These are phyloP conservation scores for Cinchona pubescens DNA, from an alignment of 257 asterid species.

Conservation along the genomic window DNA sequence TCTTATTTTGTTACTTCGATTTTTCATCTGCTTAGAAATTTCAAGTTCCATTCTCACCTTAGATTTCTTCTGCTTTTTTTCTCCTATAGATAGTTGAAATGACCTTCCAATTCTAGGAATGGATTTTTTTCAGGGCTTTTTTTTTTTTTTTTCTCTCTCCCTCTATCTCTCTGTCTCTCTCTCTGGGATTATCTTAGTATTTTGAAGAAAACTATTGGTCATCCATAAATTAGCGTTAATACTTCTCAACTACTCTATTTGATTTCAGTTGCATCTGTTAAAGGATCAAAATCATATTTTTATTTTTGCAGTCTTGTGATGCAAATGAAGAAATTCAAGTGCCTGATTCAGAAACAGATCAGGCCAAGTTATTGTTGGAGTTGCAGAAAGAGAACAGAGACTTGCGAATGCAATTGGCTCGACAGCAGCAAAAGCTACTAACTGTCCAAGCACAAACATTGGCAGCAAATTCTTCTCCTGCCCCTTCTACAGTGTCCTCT, in stretches of 20 bases:
- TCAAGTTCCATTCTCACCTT: neutral
- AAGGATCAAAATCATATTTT: neutral
- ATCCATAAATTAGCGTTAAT: neutral
- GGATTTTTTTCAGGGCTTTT: neutral
- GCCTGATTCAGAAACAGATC: conserved; percentile 52
- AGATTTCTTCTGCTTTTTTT: neutral
- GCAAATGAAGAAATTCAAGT: conserved; percentile 49
- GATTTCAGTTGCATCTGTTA: neutral
- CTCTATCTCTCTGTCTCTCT: too few relatives aligned
- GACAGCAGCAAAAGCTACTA: conserved; percentile 51
- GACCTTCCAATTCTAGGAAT: neutral
- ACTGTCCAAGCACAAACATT: conserved; percentile 52
- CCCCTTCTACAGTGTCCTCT: conserved; percentile 41
- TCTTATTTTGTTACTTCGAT: neutral
- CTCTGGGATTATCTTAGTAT: neutral
- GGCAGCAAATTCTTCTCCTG: conserved; percentile 51
- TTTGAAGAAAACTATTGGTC: neutral
- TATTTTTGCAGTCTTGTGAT: conserved; percentile 37
- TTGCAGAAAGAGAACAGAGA: conserved; percentile 60
- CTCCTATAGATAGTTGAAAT: neutral
- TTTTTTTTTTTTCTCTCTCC: too few relatives aligned
- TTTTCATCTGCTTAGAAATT: neutral
- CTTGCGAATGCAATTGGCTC: conserved; percentile 50
- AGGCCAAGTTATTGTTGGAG: conserved; percentile 55
- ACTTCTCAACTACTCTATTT: neutral